Base-by-base conservation (phyloP, 441 rosid species). In the Lagerstroemia fauriei region DNA sequence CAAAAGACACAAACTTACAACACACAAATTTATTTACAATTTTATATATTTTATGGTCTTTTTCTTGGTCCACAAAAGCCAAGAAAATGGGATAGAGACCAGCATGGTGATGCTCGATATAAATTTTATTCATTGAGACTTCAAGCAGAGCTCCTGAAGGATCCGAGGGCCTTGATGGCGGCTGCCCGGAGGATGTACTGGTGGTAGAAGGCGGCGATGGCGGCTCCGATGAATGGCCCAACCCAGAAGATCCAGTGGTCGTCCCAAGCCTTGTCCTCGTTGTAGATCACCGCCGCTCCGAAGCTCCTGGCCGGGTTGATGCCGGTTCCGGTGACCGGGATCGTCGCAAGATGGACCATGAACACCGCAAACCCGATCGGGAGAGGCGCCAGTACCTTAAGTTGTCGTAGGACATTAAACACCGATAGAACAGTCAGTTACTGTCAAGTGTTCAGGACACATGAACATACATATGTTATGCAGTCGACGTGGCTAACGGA, bases 241-340 rank as follows among this genome's bases (percentile, higher is more conserved):
- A 81, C 83, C 83, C 83, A 81, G 78, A 81, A 81, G 41, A 81
- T 81, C 83, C 83, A 81, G 78, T 86, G 86, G 77, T 86, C 88
- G 50, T 81, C 85, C 89, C 89, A 87, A 27, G 87, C 87, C 79
- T 87, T 84, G 4, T 82, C 84, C 46, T 78, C 27, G 85, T 84
- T 87, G 78, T 84, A 84, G 80, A 87, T 83, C 73, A 87, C 89
- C 11, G 89, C 89, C 34, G 89, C 89, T 18, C 89, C 89, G 32
- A 87, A 87, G 76, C 89, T 87, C 75, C 89, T 87, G 9, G 89
- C 89, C 0, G 89, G 89, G 87, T 87, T 87, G 80, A 87, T 87
- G 38, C 89, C 89, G 9, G 88, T 84, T 14, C 88, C 88, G 1
- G 88, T 87, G 25, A 87, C 74, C 0, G 88, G 88, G 72, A 87